phyloP scores from a whole-genome alignment of 108 stramenopile species.

The Cyclotella baltica region DNA sequence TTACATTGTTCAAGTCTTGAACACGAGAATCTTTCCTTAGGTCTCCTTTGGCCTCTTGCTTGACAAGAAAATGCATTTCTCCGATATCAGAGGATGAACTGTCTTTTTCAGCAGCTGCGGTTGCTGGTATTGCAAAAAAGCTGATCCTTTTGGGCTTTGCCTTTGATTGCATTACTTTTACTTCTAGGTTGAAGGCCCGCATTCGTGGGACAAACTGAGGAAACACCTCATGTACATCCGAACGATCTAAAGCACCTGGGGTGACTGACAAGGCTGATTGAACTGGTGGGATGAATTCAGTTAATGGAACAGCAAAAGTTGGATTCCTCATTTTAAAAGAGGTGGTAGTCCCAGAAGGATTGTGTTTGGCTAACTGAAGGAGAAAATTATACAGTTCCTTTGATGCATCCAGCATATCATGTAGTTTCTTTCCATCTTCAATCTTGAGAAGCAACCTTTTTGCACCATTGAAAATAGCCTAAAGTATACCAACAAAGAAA shows the following conservation, averaged over 20 bases:
- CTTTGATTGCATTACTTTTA: conserved; percentile 91
- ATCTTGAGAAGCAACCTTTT: conserved; percentile 58
- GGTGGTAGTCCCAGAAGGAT: conserved; percentile 28
- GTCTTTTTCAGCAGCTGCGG: conserved; percentile 22
- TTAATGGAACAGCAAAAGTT: conserved; percentile 56
- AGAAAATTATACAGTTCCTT: conserved; percentile 70
- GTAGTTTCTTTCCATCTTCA: conserved; percentile 44
- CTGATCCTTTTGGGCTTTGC: conserved; percentile 96
- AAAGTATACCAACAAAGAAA: background rate
- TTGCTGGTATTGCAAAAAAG: conserved; percentile 50
- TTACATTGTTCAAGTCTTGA: conserved; percentile 97
- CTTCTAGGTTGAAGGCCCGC: conserved; percentile 63
- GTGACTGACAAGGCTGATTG: conserved; percentile 83
- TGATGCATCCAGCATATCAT: conserved; percentile 60
- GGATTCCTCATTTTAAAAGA: conserved; percentile 49
- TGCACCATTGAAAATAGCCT: conserved; percentile 79
- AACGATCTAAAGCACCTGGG: conserved; percentile 52
- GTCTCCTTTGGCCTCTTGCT: conserved; percentile 98
- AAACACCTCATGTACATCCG: conserved; percentile 60
- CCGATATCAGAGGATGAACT: conserved; percentile 59
- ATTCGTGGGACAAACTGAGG: conserved; percentile 83
- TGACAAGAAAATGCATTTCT: conserved; percentile 95
- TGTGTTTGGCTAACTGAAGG: conserved; percentile 60
- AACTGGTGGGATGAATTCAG: conserved; percentile 87
- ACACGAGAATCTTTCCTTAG: conserved; percentile 98